Conservation (phyloP, 371 early-diverging fungal species). For the Sanchytrium tribonematis region DNA sequence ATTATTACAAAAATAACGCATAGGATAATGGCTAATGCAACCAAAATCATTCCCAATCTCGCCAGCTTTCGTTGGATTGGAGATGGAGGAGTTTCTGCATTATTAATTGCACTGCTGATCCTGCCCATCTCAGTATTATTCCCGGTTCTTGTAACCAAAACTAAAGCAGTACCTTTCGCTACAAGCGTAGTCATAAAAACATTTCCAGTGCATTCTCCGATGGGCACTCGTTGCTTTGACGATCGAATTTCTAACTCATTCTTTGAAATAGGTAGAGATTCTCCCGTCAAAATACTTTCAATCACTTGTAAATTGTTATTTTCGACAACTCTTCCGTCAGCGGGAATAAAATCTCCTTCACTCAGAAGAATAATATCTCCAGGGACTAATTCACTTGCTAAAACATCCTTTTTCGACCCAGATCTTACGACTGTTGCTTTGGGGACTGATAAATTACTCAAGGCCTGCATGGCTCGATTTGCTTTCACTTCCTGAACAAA, state of each 20-base stretch:
- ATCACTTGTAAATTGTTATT: slow-evolving; percentile 47
- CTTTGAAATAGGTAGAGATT: slow-evolving; percentile 41
- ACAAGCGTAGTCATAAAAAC: slow-evolving; percentile 61
- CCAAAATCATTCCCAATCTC: slow-evolving; percentile 37
- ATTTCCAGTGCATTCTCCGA: slow-evolving; percentile 49
- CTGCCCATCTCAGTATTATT: slow-evolving; percentile 45
- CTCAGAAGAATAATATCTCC: slow-evolving; percentile 60
- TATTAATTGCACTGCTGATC: slow-evolving; percentile 52
- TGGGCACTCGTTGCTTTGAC: slow-evolving; percentile 29
- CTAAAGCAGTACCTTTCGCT: slow-evolving; percentile 42
- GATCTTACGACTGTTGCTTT: slow-evolving; percentile 40
- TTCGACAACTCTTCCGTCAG: slow-evolving; percentile 53
- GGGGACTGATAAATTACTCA: slow-evolving; percentile 10
- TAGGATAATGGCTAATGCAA: slow-evolving; percentile 33
- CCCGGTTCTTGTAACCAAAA: slow-evolving; percentile 53
- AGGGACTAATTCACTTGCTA: slow-evolving; percentile 42
- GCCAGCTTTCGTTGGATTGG: slow-evolving; percentile 43
- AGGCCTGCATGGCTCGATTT: slow-evolving; percentile 31
- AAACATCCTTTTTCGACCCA: slow-evolving; percentile 27
- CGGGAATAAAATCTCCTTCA: slow-evolving; percentile 58
- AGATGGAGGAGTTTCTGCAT: slow-evolving; percentile 29
- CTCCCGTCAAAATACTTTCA: slow-evolving; percentile 62
- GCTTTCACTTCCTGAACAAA: slow-evolving; percentile 66
- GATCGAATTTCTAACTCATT: slow-evolving; percentile 15
- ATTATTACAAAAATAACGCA: slow-evolving; percentile 54